A percentile compares a stretch with the other conserved stretches of the same genome.
These are phyloP conservation scores for Alternaria arborescens DNA, from an alignment of 2,329 filamentous ascomycete genomes.

Conservation along the genomic window DNA sequence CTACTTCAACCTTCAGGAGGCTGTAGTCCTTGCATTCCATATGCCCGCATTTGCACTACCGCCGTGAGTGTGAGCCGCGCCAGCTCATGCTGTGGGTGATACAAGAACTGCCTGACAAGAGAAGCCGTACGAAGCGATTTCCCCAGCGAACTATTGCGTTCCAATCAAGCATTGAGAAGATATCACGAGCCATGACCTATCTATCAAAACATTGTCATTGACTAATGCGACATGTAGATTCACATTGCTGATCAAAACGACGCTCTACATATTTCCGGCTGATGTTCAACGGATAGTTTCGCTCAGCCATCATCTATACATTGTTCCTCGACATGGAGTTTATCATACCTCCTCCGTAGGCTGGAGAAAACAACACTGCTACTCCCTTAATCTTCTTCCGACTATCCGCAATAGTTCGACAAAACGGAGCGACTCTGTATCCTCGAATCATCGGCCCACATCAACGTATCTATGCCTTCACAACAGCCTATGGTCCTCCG, in stretches of 20 bases:
- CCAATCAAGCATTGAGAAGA: neutral
- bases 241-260: neutral
- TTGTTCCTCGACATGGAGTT: neutral
- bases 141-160: neutral
- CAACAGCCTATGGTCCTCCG: neutral
- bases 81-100: neutral
- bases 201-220: neutral
- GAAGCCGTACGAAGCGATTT: neutral
- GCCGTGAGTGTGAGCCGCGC: neutral
- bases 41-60: neutral
- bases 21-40: rapidly evolving
- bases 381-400: neutral
- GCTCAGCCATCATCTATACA: neutral
- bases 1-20: rapidly evolving
- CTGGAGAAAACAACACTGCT: too few species aligned
- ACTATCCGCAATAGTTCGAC: neutral
- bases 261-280: neutral
- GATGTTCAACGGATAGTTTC: neutral
- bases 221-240: neutral
- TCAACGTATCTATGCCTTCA: too few species aligned
- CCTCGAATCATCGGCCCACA: too few species aligned
- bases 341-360: neutral
- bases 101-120: neutral
- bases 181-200: neutral
- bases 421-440: neutral